Conservation (phyloP, 2,329 filamentous ascomycete species). For the Thermothelomyces thermophilus region DNA sequence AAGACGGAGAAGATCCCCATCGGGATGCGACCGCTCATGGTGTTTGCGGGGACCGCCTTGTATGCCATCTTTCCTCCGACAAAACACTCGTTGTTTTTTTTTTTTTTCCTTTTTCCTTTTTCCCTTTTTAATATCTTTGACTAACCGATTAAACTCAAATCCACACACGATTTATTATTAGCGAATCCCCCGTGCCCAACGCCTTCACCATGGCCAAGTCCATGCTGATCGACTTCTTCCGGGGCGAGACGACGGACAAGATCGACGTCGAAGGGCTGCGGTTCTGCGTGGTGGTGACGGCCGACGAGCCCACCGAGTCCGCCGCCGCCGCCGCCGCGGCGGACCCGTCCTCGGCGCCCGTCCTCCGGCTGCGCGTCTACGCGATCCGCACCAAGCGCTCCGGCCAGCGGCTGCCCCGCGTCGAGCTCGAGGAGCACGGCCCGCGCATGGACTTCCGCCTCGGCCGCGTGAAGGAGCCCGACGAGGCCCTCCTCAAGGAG, state of each 20-base stretch:
- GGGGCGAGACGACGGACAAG: conserved; percentile 67
- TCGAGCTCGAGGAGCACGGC: conserved; percentile 93
- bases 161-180: too few relatives aligned
- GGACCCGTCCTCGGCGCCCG: conserved; percentile 39
- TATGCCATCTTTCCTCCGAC: conserved; percentile 6
- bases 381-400: conserved; percentile 79
- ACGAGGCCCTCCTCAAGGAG: conserved; percentile 75
- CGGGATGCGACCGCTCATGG: conserved; percentile 79
- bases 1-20: conserved; percentile 69
- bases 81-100: not conserved
- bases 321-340: conserved; percentile 21
- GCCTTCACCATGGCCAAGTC: conserved; percentile 83
- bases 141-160: not conserved
- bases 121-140: not conserved
- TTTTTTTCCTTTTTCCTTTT: not conserved
- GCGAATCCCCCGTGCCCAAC: conserved; percentile 68
- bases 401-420: conserved; percentile 77
- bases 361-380: conserved; percentile 69
- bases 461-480: conserved; percentile 72
- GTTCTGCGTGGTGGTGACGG: conserved; percentile 77
- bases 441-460: conserved; percentile 88
- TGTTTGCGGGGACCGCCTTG: conserved; percentile 85
- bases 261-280: conserved; percentile 94
- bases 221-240: conserved; percentile 85
- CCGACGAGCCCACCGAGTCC: conserved; percentile 52